Evolutionary conservation across 1,139 yeast genomes (phyloP).

Genomic region (Arxiozyma telluris): DNA sequence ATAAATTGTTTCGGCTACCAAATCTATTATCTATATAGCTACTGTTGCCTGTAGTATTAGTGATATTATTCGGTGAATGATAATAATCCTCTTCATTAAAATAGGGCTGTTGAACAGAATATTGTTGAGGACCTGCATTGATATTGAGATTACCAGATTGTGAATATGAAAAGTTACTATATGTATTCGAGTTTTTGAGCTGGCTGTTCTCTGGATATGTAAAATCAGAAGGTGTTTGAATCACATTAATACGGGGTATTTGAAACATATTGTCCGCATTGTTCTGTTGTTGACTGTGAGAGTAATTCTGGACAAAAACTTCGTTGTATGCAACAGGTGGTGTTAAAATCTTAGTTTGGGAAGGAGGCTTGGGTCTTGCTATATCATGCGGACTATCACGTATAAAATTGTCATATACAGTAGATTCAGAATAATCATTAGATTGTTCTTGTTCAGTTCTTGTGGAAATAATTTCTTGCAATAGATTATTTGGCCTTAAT

Average conservation of each 20-base stretch:
- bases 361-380: background rate
- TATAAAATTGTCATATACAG: background rate
- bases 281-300: slow-evolving; percentile 1
- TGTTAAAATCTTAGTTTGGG: slow-evolving; percentile 7
- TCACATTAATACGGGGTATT: slow-evolving; percentile 16
- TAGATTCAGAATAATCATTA: background rate
- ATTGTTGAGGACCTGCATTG: slow-evolving; percentile 4
- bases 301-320: slow-evolving; percentile 11
- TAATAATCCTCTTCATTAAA: slow-evolving; percentile 16
- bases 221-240: slow-evolving; percentile 16
- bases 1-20: background rate
- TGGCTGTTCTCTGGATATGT: slow-evolving; percentile 5
- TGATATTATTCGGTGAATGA: background rate
- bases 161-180: background rate
- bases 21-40: background rate
- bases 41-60: background rate
- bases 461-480: background rate
- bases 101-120: slow-evolving; percentile 5
- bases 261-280: slow-evolving; percentile 5
- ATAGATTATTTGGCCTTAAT: background rate
- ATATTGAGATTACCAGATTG: background rate
- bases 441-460: background rate
- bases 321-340: slow-evolving; percentile 16
- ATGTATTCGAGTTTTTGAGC: background rate
- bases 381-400: background rate